Conservation (phyloP, 208 protist genomes). For the Phytomonas sp. region DNA sequence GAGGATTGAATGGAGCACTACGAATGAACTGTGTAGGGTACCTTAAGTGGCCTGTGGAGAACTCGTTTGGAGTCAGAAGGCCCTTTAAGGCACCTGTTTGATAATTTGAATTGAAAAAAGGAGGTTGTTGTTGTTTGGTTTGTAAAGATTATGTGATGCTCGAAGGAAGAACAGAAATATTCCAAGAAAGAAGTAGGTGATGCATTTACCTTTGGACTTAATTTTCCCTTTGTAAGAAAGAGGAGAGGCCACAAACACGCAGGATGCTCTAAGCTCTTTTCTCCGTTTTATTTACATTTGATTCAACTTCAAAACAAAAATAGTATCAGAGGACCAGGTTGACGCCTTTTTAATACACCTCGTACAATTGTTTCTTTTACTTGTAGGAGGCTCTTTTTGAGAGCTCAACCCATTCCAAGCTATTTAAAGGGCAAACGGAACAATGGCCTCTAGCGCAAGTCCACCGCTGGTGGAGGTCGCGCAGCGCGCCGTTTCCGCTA, state of each 20-base stretch:
- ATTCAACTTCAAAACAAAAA: background rate
- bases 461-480: background rate
- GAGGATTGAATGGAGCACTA: conserved; percentile 33
- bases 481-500: background rate
- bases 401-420: background rate
- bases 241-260: background rate
- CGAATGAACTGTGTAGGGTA: conserved; percentile 58
- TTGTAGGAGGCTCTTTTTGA: background rate
- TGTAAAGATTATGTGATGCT: too few relatives aligned
- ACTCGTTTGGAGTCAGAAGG: conserved; percentile 68
- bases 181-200: too few relatives aligned
- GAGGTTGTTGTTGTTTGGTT: too few relatives aligned
- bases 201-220: too few relatives aligned
- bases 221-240: too few relatives aligned
- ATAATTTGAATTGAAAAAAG: conserved; percentile 24
- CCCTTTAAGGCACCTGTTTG: conserved; percentile 77
- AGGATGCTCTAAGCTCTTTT: background rate
- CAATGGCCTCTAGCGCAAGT: background rate
- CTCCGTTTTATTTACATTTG: background rate
- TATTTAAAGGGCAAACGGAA: background rate
- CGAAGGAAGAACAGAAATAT: too few relatives aligned
- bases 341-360: background rate
- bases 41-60: conserved; percentile 79
- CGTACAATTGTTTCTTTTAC: background rate
- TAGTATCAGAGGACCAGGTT: background rate